Percentiles rank a stretch among this genome's conserved stretches.
Conservation (phyloP, 2,329 filamentous ascomycete genomes). For the Trichoderma sp. region DNA sequence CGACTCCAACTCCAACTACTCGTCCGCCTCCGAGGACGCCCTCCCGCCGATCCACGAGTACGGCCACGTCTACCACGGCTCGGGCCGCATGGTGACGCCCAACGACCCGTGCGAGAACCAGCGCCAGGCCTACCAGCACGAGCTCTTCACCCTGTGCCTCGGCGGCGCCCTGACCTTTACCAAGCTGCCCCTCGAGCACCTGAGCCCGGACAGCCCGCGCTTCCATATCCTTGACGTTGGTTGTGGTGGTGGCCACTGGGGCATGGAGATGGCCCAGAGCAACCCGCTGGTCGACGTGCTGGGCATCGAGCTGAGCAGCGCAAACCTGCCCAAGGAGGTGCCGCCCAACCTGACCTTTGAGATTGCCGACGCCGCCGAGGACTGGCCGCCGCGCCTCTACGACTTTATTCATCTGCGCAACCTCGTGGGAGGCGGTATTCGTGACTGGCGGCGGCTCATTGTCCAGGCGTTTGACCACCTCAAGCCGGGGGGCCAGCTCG, state of each 20-base stretch:
- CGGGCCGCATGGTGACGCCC: conserved; percentile 33
- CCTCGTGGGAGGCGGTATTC: conserved; percentile 44
- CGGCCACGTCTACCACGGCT: conserved; percentile 38
- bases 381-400: conserved; percentile 35
- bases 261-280: conserved; percentile 40
- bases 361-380: conserved; percentile 55
- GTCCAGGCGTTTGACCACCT: conserved; percentile 39
- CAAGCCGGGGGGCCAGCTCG: conserved; percentile 44
- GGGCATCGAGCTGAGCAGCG: conserved; percentile 41
- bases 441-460: conserved; percentile 39
- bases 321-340: conserved; percentile 43
- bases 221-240: conserved; percentile 42
- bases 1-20: conserved; percentile 34
- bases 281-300: conserved; percentile 41
- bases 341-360: conserved; percentile 59
- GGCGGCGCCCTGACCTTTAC: conserved; percentile 32
- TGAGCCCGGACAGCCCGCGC: conserved; percentile 22
- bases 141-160: conserved; percentile 36
- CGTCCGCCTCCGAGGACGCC: conserved; percentile 35
- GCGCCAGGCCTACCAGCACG: conserved; percentile 34
- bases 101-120: conserved; percentile 35
- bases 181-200: conserved; percentile 31
- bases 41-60: conserved; percentile 35
- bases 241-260: conserved; percentile 43
- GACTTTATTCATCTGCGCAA: conserved; percentile 46